These are phyloP conservation scores for Teunomyces barrocoloradensis DNA, from an alignment of 805 yeast species.

Conservation along the genomic window DNA sequence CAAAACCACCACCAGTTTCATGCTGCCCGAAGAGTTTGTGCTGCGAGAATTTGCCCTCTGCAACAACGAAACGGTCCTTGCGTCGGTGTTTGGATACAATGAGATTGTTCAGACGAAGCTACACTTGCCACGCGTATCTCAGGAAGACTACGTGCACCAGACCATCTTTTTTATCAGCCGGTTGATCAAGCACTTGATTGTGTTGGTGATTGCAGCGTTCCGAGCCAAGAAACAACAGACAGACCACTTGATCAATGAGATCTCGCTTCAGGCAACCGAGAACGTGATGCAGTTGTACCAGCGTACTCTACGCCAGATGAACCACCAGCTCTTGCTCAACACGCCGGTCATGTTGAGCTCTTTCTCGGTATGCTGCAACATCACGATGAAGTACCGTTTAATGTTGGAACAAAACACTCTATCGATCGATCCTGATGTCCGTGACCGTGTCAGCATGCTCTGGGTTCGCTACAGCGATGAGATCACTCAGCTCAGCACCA, in stretches of 20 bases:
- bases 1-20: not conserved
- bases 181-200: conserved; percentile 23
- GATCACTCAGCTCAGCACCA: not conserved
- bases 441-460: not conserved
- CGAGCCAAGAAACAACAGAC: conserved; percentile 19
- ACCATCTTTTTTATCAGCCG: conserved; percentile 25
- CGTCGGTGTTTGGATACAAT: not conserved
- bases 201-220: conserved; percentile 9
- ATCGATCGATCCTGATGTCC: too few relatives aligned
- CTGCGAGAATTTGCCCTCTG: conserved; percentile 24
- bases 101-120: not conserved
- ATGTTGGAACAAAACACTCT: not conserved
- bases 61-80: conserved; percentile 13
- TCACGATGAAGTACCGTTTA: not conserved
- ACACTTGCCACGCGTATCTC: not conserved
- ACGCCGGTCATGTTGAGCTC: conserved; percentile 26
- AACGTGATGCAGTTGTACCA: conserved; percentile 23
- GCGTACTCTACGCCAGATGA: conserved; percentile 13
- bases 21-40: conserved; percentile 17
- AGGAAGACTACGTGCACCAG: conserved; percentile 14
- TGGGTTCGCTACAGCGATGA: conserved; percentile 2
- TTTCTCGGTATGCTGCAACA: conserved; percentile 12
- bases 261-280: conserved; percentile 19
- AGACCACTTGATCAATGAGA: conserved; percentile 20
- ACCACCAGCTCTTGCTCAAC: conserved; percentile 12